Conservation (phyloP, 2,329 filamentous ascomycete genomes). For the Aureobasidium sp. region DNA sequence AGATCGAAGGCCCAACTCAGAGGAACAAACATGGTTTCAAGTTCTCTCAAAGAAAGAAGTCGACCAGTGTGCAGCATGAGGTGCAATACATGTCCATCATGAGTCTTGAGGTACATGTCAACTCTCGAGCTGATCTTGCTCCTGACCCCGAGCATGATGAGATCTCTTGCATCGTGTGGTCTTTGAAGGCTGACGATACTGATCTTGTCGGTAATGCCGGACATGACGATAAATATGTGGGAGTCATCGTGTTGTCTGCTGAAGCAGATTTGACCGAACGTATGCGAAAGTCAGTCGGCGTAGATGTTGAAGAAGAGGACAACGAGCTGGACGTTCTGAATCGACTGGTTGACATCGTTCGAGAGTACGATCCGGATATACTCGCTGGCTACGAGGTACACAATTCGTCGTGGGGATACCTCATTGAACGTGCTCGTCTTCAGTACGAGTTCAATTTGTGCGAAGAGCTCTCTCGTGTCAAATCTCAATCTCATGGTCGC, state of each 20-base stretch:
- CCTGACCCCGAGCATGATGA: conserved; percentile 89
- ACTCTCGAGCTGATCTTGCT: conserved; percentile 68
- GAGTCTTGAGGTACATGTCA: conserved; percentile 88
- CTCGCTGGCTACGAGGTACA: conserved; percentile 93
- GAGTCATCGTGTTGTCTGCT: conserved; percentile 56
- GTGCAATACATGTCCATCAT: conserved; percentile 93
- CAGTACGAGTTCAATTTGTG: conserved; percentile 88
- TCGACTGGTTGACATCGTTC: conserved; percentile 78
- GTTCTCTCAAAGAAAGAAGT: conserved; percentile 67
- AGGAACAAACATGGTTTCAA: conserved; percentile 75
- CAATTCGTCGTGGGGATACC: conserved; percentile 86
- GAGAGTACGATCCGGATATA: conserved; percentile 78
- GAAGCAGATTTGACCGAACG: conserved; percentile 47
- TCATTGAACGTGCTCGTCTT: conserved; percentile 78
- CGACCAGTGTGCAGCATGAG: conserved; percentile 71
- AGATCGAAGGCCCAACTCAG: conserved; percentile 84
- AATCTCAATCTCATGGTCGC: conserved; percentile 68
- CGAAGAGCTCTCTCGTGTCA: conserved; percentile 85
- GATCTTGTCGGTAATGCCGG: conserved; percentile 40
- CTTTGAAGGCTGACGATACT: conserved; percentile 66
- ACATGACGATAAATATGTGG: conserved; percentile 47
- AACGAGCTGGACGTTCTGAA: conserved; percentile 80
- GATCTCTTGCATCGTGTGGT: conserved; percentile 85
- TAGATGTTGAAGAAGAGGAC: conserved; percentile 65
- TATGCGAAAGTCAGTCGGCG: conserved; percentile 49